phyloP scores from a whole-genome alignment of 2,329 filamentous ascomycete genomes.

The Colletotrichum navitas region DNA sequence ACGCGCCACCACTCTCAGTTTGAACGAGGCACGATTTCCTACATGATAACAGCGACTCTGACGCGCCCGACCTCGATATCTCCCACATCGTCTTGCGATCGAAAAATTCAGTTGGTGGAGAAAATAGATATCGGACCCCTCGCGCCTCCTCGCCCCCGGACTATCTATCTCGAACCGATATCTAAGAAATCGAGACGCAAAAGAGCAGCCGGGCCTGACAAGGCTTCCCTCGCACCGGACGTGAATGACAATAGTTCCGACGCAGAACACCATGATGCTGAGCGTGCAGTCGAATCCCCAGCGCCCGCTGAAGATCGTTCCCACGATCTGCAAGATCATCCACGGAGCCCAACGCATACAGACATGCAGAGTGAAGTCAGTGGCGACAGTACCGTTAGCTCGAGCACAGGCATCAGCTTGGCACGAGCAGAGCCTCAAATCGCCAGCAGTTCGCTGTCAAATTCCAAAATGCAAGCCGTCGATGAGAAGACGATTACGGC shows the following conservation, averaged over 20 bases:
- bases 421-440: slow-evolving; percentile 35
- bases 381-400: slow-evolving; percentile 76
- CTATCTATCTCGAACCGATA: slow-evolving; percentile 89
- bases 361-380: slow-evolving; percentile 77
- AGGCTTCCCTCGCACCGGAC: slow-evolving; percentile 60
- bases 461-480: slow-evolving; percentile 58
- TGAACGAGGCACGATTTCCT: slow-evolving; percentile 92
- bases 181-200: slow-evolving; percentile 77
- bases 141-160: slow-evolving; percentile 79
- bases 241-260: slow-evolving; percentile 53
- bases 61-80: slow-evolving; percentile 90
- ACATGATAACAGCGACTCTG: slow-evolving; percentile 89
- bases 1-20: slow-evolving; percentile 70
- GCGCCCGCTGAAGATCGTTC: slow-evolving; percentile 55
- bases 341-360: slow-evolving; percentile 60
- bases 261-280: slow-evolving; percentile 42
- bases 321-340: slow-evolving; percentile 52
- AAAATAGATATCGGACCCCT: slow-evolving; percentile 86
- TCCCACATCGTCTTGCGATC: slow-evolving; percentile 83
- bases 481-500: slow-evolving; percentile 86
- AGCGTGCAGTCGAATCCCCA: slow-evolving; percentile 55
- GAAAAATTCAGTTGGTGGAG: slow-evolving; percentile 83
- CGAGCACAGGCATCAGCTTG: slow-evolving; percentile 72
- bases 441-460: slow-evolving; percentile 56
- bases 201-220: slow-evolving; percentile 62